Evolutionary conservation across 2,329 filamentous ascomycete genomes (phyloP).

Genomic region (Arthroderma uncinatum): DNA sequence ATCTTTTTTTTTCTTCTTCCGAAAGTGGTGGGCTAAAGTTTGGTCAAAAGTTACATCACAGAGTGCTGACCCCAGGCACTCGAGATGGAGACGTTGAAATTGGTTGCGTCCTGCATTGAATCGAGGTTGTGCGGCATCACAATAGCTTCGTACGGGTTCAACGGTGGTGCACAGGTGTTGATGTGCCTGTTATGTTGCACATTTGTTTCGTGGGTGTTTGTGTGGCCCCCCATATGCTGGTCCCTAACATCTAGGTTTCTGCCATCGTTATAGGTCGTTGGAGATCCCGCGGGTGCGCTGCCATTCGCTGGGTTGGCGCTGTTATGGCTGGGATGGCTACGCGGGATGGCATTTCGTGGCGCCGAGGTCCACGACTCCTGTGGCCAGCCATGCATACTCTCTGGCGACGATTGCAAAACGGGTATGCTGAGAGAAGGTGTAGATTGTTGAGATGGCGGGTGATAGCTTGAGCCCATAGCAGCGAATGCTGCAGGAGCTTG

Average conservation of each 20-base stretch:
- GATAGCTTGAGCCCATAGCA: slow-evolving; percentile 10
- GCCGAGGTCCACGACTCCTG: slow-evolving; percentile 31
- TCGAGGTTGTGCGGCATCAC: slow-evolving; percentile 11
- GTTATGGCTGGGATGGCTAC: slow-evolving; percentile 28
- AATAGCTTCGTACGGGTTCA: slow-evolving; percentile 11
- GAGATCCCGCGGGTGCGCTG: neutral
- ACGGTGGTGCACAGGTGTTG: slow-evolving; percentile 1
- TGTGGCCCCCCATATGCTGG: neutral
- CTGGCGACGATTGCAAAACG: slow-evolving; percentile 12
- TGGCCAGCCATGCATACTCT: slow-evolving; percentile 29
- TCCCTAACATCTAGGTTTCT: neutral
- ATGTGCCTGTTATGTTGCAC: neutral
- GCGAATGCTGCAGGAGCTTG: slow-evolving; percentile 17
- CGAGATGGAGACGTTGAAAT: slow-evolving; percentile 24
- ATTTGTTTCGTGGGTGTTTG: neutral
- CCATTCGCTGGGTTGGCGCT: neutral
- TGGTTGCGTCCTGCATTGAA: slow-evolving; percentile 6
- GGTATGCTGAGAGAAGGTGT: slow-evolving; percentile 13
- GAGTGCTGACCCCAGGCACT: slow-evolving; percentile 15
- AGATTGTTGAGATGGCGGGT: slow-evolving; percentile 3
- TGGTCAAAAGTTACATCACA: slow-evolving; percentile 12
- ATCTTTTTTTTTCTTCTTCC: neutral
- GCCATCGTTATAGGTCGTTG: neutral
- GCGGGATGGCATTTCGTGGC: slow-evolving; percentile 28
- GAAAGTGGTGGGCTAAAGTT: no score